phyloP scores from a whole-genome alignment of 2,329 filamentous ascomycete species.

The Ciborinia camelliae region DNA sequence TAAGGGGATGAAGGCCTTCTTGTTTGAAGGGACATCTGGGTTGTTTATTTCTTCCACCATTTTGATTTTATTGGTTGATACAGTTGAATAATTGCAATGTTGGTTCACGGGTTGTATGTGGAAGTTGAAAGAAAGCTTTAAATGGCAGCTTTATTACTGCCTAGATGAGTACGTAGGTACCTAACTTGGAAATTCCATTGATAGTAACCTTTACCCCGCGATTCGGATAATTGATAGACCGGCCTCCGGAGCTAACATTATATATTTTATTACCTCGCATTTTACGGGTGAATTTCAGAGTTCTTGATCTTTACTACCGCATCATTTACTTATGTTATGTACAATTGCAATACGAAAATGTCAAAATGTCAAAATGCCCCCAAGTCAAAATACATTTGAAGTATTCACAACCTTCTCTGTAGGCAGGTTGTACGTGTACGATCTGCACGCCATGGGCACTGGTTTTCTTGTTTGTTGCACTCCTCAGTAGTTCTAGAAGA shows the following conservation, averaged over 20 bases:
- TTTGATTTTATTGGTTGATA: background rate
- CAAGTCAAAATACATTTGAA: too few species aligned
- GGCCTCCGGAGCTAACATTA: background rate
- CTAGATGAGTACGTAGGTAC: background rate
- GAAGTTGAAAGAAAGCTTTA: background rate
- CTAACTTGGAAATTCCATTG: background rate
- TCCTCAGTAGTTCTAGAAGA: constrained; percentile 10
- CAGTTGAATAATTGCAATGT: background rate
- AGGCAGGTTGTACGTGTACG: background rate
- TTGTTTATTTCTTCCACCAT: constrained; percentile 24
- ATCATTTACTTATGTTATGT: background rate
- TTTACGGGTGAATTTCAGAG: background rate
- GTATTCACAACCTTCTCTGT: too few species aligned
- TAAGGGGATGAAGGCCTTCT: constrained; percentile 37
- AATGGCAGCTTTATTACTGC: background rate
- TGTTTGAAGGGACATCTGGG: constrained; percentile 34
- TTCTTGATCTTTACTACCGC: background rate
- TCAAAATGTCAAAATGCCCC: background rate
- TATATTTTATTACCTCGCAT: background rate
- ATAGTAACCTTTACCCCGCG: background rate
- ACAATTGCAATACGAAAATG: background rate
- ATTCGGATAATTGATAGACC: background rate
- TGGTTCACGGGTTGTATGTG: background rate
- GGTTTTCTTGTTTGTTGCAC: constrained; percentile 2
- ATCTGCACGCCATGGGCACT: background rate